Percentiles rank a stretch among this genome's conserved stretches.
These are phyloP conservation scores for Lentinula raphanica DNA, from an alignment of 768 basidiomycete species.

Conservation along the genomic window DNA sequence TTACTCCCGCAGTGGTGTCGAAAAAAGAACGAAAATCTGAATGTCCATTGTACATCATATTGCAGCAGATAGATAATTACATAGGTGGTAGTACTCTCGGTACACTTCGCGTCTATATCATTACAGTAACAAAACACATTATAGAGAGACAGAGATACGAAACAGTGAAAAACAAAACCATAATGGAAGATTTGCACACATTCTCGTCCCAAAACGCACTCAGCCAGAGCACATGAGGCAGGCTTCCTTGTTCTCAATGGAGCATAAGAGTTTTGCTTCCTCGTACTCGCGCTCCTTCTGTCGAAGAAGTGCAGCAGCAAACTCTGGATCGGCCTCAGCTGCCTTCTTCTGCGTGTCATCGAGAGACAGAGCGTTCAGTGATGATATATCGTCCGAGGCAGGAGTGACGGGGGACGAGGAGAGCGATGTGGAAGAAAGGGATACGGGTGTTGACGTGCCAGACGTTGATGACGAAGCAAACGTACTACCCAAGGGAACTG, in stretches of 20 bases:
- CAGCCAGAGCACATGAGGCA: conserved; percentile 89
- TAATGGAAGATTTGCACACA: no score
- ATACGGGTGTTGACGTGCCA: conserved; percentile 24
- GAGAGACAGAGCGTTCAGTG: conserved; percentile 31
- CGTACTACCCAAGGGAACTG: not conserved
- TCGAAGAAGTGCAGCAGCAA: conserved; percentile 69
- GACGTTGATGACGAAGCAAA: conserved; percentile 14
- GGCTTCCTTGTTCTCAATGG: conserved; percentile 90
- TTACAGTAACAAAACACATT: not conserved
- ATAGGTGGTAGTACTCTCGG: not conserved
- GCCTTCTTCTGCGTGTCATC: conserved; percentile 48
- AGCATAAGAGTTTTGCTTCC: conserved; percentile 77
- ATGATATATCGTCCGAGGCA: conserved; percentile 19
- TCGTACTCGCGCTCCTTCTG: conserved; percentile 72
- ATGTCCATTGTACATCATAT: not conserved
- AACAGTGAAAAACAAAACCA: not conserved
- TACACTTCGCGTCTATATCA: not conserved
- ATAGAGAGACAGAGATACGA: no score
- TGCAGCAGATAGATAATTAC: not conserved
- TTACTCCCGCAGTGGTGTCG: no score
- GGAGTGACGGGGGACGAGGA: conserved; percentile 22
- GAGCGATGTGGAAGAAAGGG: conserved; percentile 18
- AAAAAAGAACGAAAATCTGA: no score
- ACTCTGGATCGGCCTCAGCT: conserved; percentile 64
- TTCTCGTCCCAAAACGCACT: not conserved